phyloP scores from a whole-genome alignment of 208 protist genomes.

The Naegleria fowleri region DNA sequence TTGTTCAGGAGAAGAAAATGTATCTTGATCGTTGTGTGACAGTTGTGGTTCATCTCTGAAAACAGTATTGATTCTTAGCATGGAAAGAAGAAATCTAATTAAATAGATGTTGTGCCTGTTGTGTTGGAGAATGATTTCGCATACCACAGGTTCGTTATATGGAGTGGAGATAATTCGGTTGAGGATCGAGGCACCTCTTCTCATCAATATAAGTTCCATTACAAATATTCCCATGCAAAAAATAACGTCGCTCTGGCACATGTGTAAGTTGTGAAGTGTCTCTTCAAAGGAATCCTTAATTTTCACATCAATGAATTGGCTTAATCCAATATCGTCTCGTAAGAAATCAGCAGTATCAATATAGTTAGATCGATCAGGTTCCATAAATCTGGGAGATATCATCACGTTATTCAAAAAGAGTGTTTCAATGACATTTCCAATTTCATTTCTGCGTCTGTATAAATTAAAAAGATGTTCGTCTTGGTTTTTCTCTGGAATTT shows the following conservation, averaged over 20 bases:
- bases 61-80: not conserved
- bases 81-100: not conserved
- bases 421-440: not conserved
- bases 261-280: not conserved
- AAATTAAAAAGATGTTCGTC: not conserved
- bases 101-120: not conserved
- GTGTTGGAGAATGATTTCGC: not conserved
- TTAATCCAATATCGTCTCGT: not conserved
- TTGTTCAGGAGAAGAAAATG: too few relatives aligned
- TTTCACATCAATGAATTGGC: not conserved
- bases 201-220: not conserved
- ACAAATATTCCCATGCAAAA: not conserved
- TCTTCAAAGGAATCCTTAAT: not conserved
- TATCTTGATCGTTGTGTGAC: not conserved
- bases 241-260: not conserved
- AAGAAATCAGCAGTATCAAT: not conserved
- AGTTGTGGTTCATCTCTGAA: not conserved
- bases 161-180: not conserved
- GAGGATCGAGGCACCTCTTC: not conserved
- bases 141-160: not conserved
- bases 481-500: not conserved
- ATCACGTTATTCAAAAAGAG: not conserved
- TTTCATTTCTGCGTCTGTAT: not conserved
- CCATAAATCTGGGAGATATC: not conserved
- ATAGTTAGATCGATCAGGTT: too few relatives aligned